A percentile compares a stretch with the other conserved stretches of the same genome.
Evolutionary conservation across 345 rosid genomes (phyloP).

Genomic region (Camelina neglecta): DNA sequence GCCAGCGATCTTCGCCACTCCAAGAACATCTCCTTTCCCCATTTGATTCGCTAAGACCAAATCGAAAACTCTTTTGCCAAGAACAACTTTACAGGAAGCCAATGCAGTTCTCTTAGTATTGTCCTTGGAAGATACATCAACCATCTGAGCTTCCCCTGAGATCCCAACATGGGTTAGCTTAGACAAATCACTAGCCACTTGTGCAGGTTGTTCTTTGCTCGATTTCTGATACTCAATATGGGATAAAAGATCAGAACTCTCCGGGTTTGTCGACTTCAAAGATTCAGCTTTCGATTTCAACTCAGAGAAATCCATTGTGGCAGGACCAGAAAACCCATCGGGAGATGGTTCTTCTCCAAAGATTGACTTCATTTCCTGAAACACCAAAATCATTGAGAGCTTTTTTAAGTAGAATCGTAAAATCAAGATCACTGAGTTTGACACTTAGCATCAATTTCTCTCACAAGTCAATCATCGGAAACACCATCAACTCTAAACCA

Average conservation of each 20-base stretch:
- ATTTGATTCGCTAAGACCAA: constrained; percentile 80
- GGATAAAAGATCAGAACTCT: constrained; percentile 1
- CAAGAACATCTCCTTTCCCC: constrained; percentile 95
- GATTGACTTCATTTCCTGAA: constrained; percentile 81
- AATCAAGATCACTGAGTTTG: not conserved
- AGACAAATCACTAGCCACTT: constrained; percentile 31
- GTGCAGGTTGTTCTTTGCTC: constrained; percentile 33
- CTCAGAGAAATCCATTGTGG: constrained; percentile 26
- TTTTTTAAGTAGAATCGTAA: not conserved
- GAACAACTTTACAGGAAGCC: constrained; percentile 76
- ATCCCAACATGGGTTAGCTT: constrained; percentile 66
- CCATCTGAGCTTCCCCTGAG: constrained; percentile 89
- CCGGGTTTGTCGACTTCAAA: constrained; percentile 32
- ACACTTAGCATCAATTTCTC: constrained; percentile 13
- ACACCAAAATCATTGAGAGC: constrained; percentile 17
- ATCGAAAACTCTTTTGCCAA: constrained; percentile 76
- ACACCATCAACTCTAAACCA: not conserved
- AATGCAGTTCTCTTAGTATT: constrained; percentile 67
- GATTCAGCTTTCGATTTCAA: constrained; percentile 43
- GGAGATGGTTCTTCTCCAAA: constrained; percentile 79
- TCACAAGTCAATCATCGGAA: not conserved
- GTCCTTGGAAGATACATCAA: constrained; percentile 85
- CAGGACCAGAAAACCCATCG: constrained; percentile 51
- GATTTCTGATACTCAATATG: not conserved
- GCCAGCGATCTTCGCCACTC: constrained; percentile 90